These are phyloP conservation scores for Fistulinella prunicolor DNA, from an alignment of 768 basidiomycete genomes.

Conservation along the genomic window DNA sequence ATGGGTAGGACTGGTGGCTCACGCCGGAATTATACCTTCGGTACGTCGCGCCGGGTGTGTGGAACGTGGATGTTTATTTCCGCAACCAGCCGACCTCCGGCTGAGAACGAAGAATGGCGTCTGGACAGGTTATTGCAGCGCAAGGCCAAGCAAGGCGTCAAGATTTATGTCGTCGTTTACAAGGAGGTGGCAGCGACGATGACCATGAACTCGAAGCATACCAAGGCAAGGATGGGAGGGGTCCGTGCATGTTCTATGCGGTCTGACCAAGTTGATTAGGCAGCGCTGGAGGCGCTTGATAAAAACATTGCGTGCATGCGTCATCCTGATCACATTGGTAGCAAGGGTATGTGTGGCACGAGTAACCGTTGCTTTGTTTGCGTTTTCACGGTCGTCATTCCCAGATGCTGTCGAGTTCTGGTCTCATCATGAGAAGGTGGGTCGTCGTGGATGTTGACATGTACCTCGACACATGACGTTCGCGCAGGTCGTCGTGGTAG, in stretches of 20 bases:
- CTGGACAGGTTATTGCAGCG: conserved; percentile 81
- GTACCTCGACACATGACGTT: neutral
- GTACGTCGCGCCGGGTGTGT: conserved; percentile 4
- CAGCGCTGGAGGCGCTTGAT: conserved; percentile 76
- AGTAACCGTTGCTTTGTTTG: neutral
- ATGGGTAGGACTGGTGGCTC: conserved; percentile 81
- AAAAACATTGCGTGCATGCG: conserved; percentile 87
- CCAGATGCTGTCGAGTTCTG: conserved; percentile 79
- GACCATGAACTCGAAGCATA: conserved; percentile 83
- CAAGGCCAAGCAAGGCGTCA: conserved; percentile 92
- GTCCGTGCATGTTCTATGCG: neutral
- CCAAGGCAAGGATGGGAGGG: conserved; percentile 48
- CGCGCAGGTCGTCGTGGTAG: conserved; percentile 69
- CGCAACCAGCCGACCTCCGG: conserved; percentile 64
- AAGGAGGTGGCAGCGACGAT: conserved; percentile 96
- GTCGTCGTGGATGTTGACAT: neutral
- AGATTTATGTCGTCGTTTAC: conserved; percentile 88
- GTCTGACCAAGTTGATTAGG: conserved; percentile 36
- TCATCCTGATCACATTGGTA: conserved; percentile 87
- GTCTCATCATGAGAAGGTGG: conserved; percentile 87
- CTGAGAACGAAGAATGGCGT: conserved; percentile 81
- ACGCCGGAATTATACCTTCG: conserved; percentile 93
- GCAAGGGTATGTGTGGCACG: conserved; percentile 48
- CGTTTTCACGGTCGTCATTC: neutral
- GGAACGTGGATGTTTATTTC: conserved; percentile 10